Evolutionary conservation across 2,329 filamentous ascomycete species (phyloP), one percentile per base, ranked within the genome.

Genomic region (Davidsoniella eucalypti): DNA sequence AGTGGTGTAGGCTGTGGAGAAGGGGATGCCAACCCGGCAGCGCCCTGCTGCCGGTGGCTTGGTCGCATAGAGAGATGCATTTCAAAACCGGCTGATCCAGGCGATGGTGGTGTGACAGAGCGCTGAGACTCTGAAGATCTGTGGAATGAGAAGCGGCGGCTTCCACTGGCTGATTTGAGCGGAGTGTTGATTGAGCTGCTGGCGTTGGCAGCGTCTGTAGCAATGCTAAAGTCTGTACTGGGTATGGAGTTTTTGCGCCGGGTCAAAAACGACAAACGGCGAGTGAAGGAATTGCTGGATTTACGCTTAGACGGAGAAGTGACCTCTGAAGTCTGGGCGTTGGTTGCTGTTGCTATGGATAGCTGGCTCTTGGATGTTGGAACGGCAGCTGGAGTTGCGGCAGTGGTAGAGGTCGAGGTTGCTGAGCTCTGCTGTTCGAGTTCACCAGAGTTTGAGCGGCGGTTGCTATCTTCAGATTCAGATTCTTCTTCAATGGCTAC

Each of bases 101-200:
- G 73, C 17, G 72, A 75, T 2, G 71, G 70, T 4, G 72, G 71
- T 6, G 70, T 69, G 54, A 67, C 70, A 16, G 69, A 70, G 47
- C 68, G 68, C 17, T 66, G 70, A 10, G 67, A 69, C 39, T 62
- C 63, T 16, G 67, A 65, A 43, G 69, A 69, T 47, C 66, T 65
- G 55, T 67, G 63, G 61, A 69, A 64, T 2, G 70, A 72, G 61
- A 69, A 69, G 42, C 68, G 65, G 21, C 66, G 65, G n/a, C 57
- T 60, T 21, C n/a, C 29, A 4, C 40, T 44, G 8, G 46, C 26
- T 25, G 42, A 45, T 36, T 50, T 50, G 26, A 41, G 48, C 14
- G 17, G 41, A n/a, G 18, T 21, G 14, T 33, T 33, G 29, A 33
- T 33, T 33, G 29, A 33, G 29, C 29, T 21, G 16, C 21, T 45